phyloP scores from a whole-genome alignment of 129 eudicot species.

The Escallonia herrerae region DNA sequence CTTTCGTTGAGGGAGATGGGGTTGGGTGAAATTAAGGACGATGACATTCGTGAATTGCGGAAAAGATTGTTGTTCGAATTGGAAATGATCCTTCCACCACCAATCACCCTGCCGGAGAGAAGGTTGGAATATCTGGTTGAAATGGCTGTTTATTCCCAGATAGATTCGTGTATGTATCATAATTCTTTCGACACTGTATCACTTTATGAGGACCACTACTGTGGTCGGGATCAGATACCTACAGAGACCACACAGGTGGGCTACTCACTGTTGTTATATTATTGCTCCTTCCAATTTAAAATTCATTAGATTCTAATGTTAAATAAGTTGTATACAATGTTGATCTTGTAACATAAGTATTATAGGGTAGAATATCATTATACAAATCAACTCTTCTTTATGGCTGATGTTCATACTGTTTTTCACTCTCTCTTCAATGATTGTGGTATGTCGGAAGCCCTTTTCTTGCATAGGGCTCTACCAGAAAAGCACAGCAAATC shows the following conservation, averaged over 20 bases:
- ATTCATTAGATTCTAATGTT: background rate
- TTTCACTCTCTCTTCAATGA: no score
- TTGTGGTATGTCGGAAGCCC: background rate
- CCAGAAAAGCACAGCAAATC: background rate
- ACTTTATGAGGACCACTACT: constrained; percentile 67
- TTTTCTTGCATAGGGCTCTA: background rate
- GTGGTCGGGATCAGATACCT: constrained; percentile 74
- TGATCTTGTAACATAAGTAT: background rate
- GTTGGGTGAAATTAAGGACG: constrained; percentile 24
- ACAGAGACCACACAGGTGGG: constrained; percentile 83
- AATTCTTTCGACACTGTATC: constrained; percentile 50
- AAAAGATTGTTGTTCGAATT: constrained; percentile 39
- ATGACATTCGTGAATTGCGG: constrained; percentile 33
- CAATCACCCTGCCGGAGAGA: constrained; percentile 68
- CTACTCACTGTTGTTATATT: constrained; percentile 1
- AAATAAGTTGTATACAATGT: no score
- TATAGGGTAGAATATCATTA: background rate
- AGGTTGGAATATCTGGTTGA: constrained; percentile 84
- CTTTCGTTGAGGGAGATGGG: constrained; percentile 45
- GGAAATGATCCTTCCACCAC: constrained; percentile 70
- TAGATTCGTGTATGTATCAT: constrained; percentile 72
- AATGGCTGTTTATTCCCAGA: constrained; percentile 49
- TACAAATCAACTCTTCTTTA: background rate
- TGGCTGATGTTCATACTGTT: no score
- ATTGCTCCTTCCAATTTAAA: background rate